A percentile compares a stretch with the other conserved stretches of the same genome.
phyloP scores from a whole-genome alignment of 2,329 filamentous ascomycete species.

The Cladosporium sp. region DNA sequence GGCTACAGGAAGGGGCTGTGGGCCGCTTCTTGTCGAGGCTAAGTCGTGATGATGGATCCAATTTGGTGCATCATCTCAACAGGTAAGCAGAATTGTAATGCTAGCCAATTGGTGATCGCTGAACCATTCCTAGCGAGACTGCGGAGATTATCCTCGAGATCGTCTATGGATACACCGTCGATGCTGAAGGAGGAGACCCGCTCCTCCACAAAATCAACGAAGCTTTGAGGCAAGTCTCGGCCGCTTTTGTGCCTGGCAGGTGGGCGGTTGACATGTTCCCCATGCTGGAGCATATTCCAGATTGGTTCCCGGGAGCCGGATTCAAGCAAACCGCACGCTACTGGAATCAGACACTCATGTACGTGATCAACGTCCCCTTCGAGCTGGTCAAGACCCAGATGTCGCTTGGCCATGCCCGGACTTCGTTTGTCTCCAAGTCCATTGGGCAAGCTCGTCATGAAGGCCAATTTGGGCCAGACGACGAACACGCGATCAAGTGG shows the following conservation, averaged over 20 bases:
- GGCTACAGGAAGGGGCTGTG: too few relatives aligned
- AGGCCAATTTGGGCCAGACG: constrained; percentile 17
- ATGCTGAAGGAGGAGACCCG: not conserved
- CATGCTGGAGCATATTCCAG: constrained; percentile 39
- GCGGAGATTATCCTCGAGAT: too few relatives aligned
- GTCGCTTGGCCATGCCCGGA: constrained; percentile 17
- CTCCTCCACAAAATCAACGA: not conserved
- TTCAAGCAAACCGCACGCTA: constrained; percentile 40
- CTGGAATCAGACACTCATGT: not conserved
- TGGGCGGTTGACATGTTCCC: constrained; percentile 42
- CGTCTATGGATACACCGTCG: not conserved
- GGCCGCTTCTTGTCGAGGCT: too few relatives aligned
- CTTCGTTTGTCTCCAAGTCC: constrained; percentile 37
- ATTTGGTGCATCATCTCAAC: too few relatives aligned
- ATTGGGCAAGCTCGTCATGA: constrained; percentile 31
- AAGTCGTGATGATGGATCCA: too few relatives aligned
- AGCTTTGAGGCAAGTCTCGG: not conserved
- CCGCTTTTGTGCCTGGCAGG: not conserved
- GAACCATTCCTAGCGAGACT: too few relatives aligned
- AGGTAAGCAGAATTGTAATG: too few relatives aligned
- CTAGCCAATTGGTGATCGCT: too few relatives aligned
- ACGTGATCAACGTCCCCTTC: constrained; percentile 35
- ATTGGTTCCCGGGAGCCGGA: constrained; percentile 42
- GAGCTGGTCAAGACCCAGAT: constrained; percentile 39
- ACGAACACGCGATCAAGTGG: constrained; percentile 39